Conservation (phyloP, 1,284 basidiomycete species). For the Ganoderma lingzhi region DNA sequence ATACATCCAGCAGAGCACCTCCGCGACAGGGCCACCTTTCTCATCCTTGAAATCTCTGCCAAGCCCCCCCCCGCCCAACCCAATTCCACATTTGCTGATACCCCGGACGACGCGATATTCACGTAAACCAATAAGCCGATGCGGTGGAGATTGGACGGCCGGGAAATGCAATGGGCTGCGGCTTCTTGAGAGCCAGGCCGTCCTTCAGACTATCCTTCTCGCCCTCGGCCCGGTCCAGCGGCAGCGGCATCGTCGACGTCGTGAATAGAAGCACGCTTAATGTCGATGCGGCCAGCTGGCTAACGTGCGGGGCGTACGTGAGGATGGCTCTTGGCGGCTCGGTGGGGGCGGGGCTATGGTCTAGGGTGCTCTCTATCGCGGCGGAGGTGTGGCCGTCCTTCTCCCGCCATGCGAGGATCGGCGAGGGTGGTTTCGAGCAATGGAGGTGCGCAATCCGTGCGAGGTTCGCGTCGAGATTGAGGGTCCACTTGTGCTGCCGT, state of each 20-base stretch:
- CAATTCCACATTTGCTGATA: neutral
- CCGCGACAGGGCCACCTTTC: neutral
- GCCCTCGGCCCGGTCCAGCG: conserved; percentile 30
- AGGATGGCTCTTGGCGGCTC: conserved; percentile 12
- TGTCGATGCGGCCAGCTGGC: conserved; percentile 22
- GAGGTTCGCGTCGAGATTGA: conserved; percentile 9
- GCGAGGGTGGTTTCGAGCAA: neutral
- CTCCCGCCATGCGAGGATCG: neutral
- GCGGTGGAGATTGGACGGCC: neutral
- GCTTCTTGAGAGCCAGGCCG: conserved; percentile 3
- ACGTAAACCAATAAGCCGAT: conserved; percentile 8
- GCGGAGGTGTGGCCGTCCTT: neutral
- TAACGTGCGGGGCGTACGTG: conserved; percentile 11
- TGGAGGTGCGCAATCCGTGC: neutral
- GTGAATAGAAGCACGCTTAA: conserved; percentile 32
- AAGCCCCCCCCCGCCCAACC: neutral
- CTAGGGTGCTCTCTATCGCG: conserved; percentile 13
- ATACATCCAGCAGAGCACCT: neutral
- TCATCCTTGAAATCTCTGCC: neutral
- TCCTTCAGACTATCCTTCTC: conserved; percentile 9
- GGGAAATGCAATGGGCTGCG: neutral
- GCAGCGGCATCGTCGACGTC: conserved; percentile 27
- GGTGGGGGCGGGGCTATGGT: neutral
- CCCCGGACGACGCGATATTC: neutral
- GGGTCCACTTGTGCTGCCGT: conserved; percentile 6